phyloP scores from a whole-genome alignment of 768 basidiomycete species.

The Suillus plorans region DNA sequence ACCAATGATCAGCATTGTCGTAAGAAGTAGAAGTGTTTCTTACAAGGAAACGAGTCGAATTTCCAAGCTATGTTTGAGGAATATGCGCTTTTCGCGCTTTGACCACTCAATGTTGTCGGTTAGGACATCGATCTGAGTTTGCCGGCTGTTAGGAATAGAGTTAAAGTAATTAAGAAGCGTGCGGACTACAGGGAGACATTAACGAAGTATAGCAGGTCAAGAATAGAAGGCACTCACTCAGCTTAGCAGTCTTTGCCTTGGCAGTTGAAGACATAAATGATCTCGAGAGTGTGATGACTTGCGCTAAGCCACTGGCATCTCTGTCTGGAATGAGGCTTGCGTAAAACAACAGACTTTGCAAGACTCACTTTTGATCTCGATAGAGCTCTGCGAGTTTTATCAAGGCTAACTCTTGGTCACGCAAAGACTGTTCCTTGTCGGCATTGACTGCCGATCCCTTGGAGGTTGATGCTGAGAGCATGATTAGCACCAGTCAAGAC shows the following conservation, averaged over 20 bases:
- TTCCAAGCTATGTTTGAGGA: conserved; percentile 92
- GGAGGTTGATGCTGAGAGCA: conserved; percentile 28
- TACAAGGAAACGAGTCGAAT: conserved; percentile 80
- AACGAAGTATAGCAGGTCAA: neutral
- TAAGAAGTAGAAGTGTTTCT: conserved; percentile 17
- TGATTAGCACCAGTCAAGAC: neutral
- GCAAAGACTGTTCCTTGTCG: conserved; percentile 56
- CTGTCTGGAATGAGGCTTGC: conserved; percentile 38
- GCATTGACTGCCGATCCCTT: conserved; percentile 33
- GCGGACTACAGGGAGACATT: conserved; percentile 56
- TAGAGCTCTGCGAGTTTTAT: conserved; percentile 86
- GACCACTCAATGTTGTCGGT: conserved; percentile 94
- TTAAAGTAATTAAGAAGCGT: conserved; percentile 91
- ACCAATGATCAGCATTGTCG: conserved; percentile 6
- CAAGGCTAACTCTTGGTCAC: conserved; percentile 84
- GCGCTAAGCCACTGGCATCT: conserved; percentile 81
- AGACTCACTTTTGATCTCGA: conserved; percentile 75
- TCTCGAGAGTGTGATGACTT: conserved; percentile 81
- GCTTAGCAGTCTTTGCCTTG: conserved; percentile 95
- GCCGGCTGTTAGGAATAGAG: conserved; percentile 69
- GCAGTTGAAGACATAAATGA: conserved; percentile 92
- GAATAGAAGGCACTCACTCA: conserved; percentile 51
- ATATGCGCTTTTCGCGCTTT: conserved; percentile 87
- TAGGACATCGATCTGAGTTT: conserved; percentile 81
- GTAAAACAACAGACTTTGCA: neutral